phyloP scores from a whole-genome alignment of 148 eudicot species.

The Fagopyrum tataricum region DNA sequence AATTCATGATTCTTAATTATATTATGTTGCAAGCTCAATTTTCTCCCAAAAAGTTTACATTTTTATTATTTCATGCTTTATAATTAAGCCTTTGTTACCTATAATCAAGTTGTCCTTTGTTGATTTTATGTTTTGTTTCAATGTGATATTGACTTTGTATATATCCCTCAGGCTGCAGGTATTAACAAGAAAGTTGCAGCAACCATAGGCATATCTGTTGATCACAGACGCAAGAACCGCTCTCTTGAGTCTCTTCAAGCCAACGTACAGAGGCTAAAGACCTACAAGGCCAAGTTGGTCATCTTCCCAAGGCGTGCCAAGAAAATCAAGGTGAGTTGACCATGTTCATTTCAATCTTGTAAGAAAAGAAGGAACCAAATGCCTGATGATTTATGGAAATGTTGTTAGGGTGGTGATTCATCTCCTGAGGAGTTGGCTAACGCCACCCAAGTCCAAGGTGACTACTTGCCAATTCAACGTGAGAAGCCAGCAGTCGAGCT shows the following conservation, averaged over 20 bases:
- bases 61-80: no score
- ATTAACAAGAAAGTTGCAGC: conserved; percentile 68
- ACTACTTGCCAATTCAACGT: conserved; percentile 34
- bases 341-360: not conserved
- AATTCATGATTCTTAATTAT: no score
- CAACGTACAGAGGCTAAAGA: conserved; percentile 68
- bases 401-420: conserved; percentile 48
- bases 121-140: no score
- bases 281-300: conserved; percentile 77
- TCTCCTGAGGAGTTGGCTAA: conserved; percentile 51
- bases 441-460: conserved; percentile 52
- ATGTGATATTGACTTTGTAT: no score
- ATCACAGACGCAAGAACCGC: conserved; percentile 67
- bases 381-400: not conserved
- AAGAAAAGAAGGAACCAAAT: not conserved
- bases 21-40: no score
- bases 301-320: conserved; percentile 64
- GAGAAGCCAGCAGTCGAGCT: conserved; percentile 42
- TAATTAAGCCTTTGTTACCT: no score
- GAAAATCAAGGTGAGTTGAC: conserved; percentile 43
- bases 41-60: no score
- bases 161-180: conserved; percentile 45
- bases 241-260: conserved; percentile 62
- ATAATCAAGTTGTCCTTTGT: no score
- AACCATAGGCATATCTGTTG: conserved; percentile 71